These are phyloP conservation scores for Penicillium bovifimosum DNA, from an alignment of 495 filamentous ascomycete species.

Conservation along the genomic window DNA sequence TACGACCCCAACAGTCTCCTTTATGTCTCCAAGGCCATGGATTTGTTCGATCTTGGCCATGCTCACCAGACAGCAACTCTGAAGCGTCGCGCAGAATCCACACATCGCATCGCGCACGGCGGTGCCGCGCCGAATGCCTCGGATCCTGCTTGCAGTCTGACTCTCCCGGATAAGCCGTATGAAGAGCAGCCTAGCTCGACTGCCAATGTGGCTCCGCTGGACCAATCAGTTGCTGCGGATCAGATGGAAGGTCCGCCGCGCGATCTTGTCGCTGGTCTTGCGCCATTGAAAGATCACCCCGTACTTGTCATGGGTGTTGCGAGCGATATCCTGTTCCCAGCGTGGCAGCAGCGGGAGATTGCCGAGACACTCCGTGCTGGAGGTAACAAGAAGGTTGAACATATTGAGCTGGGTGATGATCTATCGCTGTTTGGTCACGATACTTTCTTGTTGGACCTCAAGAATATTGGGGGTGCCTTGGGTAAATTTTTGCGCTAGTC, in stretches of 20 bases:
- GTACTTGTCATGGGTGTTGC: slow-evolving; percentile 89
- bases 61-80: slow-evolving; percentile 53
- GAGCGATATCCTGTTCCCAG: slow-evolving; percentile 94
- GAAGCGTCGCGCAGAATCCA: slow-evolving; percentile 44
- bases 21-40: slow-evolving; percentile 98
- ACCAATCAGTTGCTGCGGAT: slow-evolving; percentile 17
- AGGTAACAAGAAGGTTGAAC: slow-evolving; percentile 74
- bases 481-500: slow-evolving; percentile 61
- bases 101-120: slow-evolving; percentile 41
- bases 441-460: slow-evolving; percentile 88
- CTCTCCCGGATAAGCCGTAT: slow-evolving; percentile 78
- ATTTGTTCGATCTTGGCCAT: slow-evolving; percentile 86
- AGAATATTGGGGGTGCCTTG: slow-evolving; percentile 81
- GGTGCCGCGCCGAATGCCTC: slow-evolving; percentile 16
- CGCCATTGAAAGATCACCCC: slow-evolving; percentile 64
- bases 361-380: slow-evolving; percentile 71
- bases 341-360: slow-evolving; percentile 96
- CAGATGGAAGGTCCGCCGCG: slow-evolving; percentile 47
- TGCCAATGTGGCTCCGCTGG: slow-evolving; percentile 22
- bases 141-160: slow-evolving; percentile 67
- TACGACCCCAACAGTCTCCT: slow-evolving; percentile 96
- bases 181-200: slow-evolving; percentile 60
- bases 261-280: slow-evolving; percentile 75
- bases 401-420: slow-evolving; percentile 89
- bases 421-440: slow-evolving; percentile 92